Evolutionary conservation across 345 rosid genomes (phyloP), one percentile per base, ranked within the genome.

Genomic region (Salix suchowensis): DNA sequence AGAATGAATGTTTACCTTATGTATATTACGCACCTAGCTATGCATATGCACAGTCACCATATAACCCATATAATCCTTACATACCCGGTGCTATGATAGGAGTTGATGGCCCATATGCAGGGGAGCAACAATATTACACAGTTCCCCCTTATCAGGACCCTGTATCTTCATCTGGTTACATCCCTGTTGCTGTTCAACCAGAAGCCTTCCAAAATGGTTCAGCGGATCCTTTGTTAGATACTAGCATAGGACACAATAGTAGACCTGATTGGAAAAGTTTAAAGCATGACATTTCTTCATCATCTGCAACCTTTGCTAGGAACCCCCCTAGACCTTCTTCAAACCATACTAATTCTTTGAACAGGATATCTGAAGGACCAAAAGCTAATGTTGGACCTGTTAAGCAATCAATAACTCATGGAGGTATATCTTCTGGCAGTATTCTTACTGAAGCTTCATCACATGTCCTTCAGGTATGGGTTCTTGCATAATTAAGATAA

Each of bases 61-160:
- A 90, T 84, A 90, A 95, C 86, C 97, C 97, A 65, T 93, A 86
- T 85, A 91, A 95, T 81, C 96, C 98, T 73, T 91, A 91, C 83
- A 89, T 93, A 73, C 96, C 98, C 44, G 98, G 96, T 67, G 96
- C 97, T 52, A 39, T 86, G 76, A 76, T 90, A 65, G 92, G 93
- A 69, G 87, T 85, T 80, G 96, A 95, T 69, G 80, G 86, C 84
- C 37, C 90, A 66, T 85, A 86, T 71, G 78, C 83, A 60, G 91
- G 88, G 80, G 79, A 89, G 14, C 98, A 89, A 80, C 97, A 90
- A 28, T 88, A 83, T 77, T 93, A 93, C 81, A 21, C 93, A 18
- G 18, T 84, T 42, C 85, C 92, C 40, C 86, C 93, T 44, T 93
- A 88, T 77, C 94, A 88, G 73, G 90, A 86, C 71, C 75, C 88